Evolutionary conservation across 1,284 basidiomycete genomes (phyloP), one percentile per base, ranked within the genome.

Genomic region (Ganoderma boninense): DNA sequence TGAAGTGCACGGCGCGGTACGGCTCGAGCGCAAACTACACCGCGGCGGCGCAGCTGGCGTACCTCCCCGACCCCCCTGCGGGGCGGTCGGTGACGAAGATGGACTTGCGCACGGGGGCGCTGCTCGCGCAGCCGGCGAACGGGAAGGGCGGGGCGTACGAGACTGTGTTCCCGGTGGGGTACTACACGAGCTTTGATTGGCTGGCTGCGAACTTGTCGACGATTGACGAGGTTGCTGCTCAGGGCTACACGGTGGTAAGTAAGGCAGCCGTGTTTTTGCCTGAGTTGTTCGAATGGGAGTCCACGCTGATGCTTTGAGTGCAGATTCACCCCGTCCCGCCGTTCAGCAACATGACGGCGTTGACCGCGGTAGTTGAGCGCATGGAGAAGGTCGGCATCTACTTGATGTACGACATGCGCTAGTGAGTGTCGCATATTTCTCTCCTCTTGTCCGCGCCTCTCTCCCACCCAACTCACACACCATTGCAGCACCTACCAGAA

Each of bases 351-450:
- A 68, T 87, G 56, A 89, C 89, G 0, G 84, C 84, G 0, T 80
- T 93, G 0, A 84, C 87, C 40, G 73, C 84, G 60, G 87, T 93
- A 29, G 76, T 93, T 10, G 89, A 93, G 75, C 83, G 86, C 59
- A 93, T 94, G 90, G 87, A 93, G 77, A 84, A 90, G 73, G 86
- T 89, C 0, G 92, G 91, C 0, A 76, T 95, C 14, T 94, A 91
- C 76, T 83, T 92, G 62, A 92, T 94, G 87, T 94, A 94, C 71
- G 91, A 93, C 77, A 93, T 94, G 91, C 85, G 91, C 71, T 82
- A 73, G 92, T 92, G 72, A 67, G 89, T n/a, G n/a, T n/a, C n/a
- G n/a, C n/a, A n/a, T n/a, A n/a, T n/a, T n/a, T n/a, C n/a, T n/a
- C n/a, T n/a, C n/a, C n/a, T n/a, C n/a, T n/a, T n/a, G n/a, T n/a